Conservation (phyloP, 2,329 filamentous ascomycete species). For the Fusarium multiceps region DNA sequence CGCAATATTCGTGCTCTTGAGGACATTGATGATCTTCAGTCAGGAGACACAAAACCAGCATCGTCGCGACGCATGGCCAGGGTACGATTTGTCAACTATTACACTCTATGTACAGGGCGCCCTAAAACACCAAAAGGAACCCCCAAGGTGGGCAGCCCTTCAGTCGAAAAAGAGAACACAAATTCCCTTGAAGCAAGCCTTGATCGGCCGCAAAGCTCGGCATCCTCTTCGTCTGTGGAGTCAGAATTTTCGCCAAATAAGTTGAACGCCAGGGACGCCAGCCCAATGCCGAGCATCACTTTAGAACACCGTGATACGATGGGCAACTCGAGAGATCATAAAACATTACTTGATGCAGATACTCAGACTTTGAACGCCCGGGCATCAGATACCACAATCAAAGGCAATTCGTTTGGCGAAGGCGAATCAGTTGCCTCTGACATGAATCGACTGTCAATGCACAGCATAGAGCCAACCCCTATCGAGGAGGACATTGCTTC, state of each 20-base stretch:
- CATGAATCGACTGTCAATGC: slow-evolving; percentile 45
- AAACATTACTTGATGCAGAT: slow-evolving; percentile 28
- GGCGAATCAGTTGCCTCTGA: slow-evolving; percentile 15
- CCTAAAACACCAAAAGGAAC: slow-evolving; percentile 59
- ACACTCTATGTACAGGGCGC: slow-evolving; percentile 83
- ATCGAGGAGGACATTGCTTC: slow-evolving; percentile 45
- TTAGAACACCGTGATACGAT: slow-evolving; percentile 37
- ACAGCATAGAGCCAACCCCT: slow-evolving; percentile 55
- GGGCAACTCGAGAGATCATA: slow-evolving; percentile 25
- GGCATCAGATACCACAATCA: not conserved
- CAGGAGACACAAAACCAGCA: slow-evolving; percentile 31
- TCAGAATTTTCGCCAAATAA: slow-evolving; percentile 12
- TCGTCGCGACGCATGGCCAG: slow-evolving; percentile 54
- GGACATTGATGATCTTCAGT: slow-evolving; percentile 69
- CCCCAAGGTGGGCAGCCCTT: slow-evolving; percentile 28
- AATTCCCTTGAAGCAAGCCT: slow-evolving; percentile 1
- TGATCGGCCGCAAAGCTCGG: not conserved
- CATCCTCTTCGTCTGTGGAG: slow-evolving; percentile 1
- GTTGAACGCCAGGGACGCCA: slow-evolving; percentile 5
- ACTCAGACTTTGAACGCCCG: not conserved
- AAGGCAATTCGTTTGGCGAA: not conserved
- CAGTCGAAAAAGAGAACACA: slow-evolving; percentile 4
- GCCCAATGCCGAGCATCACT: slow-evolving; percentile 31
- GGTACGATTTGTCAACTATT: slow-evolving; percentile 89
- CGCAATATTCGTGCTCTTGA: slow-evolving; percentile 76